Percentiles rank a stretch among this genome's conserved stretches.
Evolutionary conservation across 2,329 filamentous ascomycete genomes (phyloP).

Genomic region (Annulohypoxylon truncatum): DNA sequence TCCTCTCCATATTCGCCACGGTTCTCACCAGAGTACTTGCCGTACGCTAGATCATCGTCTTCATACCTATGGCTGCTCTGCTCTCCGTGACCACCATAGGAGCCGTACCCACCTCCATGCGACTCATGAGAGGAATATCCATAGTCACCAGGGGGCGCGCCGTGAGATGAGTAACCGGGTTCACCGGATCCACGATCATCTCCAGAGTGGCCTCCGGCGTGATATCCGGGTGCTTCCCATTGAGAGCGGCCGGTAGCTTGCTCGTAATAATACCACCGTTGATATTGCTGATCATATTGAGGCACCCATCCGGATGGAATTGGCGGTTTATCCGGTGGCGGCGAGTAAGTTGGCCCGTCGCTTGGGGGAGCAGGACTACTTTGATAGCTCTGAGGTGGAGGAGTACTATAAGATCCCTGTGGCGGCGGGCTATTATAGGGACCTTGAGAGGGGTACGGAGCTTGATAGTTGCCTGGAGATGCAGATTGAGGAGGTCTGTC

Average conservation of each 20-base stretch:
- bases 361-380: conserved; percentile 40
- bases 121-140: conserved; percentile 39
- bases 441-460: conserved; percentile 33
- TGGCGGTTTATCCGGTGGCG: conserved; percentile 57
- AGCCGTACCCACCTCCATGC: conserved; percentile 41
- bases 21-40: conserved; percentile 24
- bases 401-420: conserved; percentile 16
- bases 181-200: conserved; percentile 40
- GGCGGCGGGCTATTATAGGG: conserved; percentile 42
- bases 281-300: conserved; percentile 70
- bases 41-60: conserved; percentile 31
- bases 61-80: conserved; percentile 33
- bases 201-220: conserved; percentile 31
- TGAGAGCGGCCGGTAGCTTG: conserved; percentile 69
- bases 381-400: conserved; percentile 40
- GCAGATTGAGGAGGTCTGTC: conserved; percentile 19
- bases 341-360: conserved; percentile 50
- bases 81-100: conserved; percentile 22
- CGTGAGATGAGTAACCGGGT: conserved; percentile 37
- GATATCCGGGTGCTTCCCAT: conserved; percentile 68
- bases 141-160: conserved; percentile 1
- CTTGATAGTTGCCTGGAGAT: background rate
- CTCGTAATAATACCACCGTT: conserved; percentile 75
- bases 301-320: conserved; percentile 71
- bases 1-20: conserved; percentile 33